A percentile compares a stretch with the other conserved stretches of the same genome.
Evolutionary conservation across 2,329 filamentous ascomycete species (phyloP).

Genomic region (Aspergillus ochraceoroseus): DNA sequence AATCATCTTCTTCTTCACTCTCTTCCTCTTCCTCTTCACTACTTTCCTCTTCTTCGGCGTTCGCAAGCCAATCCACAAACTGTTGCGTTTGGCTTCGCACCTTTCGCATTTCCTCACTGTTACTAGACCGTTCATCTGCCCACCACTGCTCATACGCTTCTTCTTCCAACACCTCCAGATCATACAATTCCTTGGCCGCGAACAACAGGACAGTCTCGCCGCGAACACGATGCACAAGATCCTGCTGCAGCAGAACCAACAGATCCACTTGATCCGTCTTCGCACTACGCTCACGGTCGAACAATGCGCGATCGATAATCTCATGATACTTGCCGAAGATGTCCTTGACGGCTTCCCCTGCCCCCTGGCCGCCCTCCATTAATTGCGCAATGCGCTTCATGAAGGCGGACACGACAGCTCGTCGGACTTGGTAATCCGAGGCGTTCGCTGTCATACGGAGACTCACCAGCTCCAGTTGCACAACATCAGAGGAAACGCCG

Average conservation of each 20-base stretch:
- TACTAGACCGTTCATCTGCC: slow-evolving; percentile 65
- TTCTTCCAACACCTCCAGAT: slow-evolving; percentile 78
- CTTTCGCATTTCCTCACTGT: slow-evolving; percentile 62
- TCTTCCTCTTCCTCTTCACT: slow-evolving; percentile 54
- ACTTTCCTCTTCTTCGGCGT: slow-evolving; percentile 65
- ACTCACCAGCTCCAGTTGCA: slow-evolving; percentile 89
- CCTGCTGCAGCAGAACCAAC: slow-evolving; percentile 72
- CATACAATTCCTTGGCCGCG: slow-evolving; percentile 77
- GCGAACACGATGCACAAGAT: slow-evolving; percentile 62
- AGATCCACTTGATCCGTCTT: slow-evolving; percentile 79
- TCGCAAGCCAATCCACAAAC: slow-evolving; percentile 78
- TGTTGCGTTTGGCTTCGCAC: slow-evolving; percentile 70
- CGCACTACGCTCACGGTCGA: slow-evolving; percentile 49
- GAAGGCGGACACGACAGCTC: slow-evolving; percentile 79
- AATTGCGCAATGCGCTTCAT: slow-evolving; percentile 74
- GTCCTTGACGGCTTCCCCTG: slow-evolving; percentile 60
- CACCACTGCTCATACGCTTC: slow-evolving; percentile 88
- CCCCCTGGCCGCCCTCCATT: slow-evolving; percentile 53
- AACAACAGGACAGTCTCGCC: slow-evolving; percentile 67
- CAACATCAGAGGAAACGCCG: slow-evolving; percentile 69
- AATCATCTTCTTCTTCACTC: slow-evolving; percentile 21
- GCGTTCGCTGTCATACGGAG: slow-evolving; percentile 89
- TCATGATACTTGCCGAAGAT: slow-evolving; percentile 61
- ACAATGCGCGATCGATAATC: slow-evolving; percentile 56
- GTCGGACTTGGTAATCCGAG: slow-evolving; percentile 80